phyloP scores from a whole-genome alignment of 768 basidiomycete species.

The Chalciporus pseudorubinellus region DNA sequence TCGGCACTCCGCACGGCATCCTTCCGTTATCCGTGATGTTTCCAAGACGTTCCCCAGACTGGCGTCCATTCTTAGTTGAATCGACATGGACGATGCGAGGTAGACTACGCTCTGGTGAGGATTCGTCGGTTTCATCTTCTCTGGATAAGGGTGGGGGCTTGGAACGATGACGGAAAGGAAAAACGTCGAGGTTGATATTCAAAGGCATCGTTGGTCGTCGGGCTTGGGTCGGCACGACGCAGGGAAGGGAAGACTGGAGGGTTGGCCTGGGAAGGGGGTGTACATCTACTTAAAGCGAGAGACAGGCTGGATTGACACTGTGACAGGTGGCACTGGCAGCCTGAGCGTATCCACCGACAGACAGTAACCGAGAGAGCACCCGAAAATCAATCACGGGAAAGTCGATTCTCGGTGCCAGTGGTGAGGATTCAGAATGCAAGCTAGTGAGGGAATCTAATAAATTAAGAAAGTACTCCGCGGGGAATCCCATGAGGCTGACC shows the following conservation, averaged over 20 bases:
- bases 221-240: no score
- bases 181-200: conserved; percentile 5
- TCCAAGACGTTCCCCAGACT: conserved; percentile 1
- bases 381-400: conserved; percentile 3
- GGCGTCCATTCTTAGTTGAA: neutral
- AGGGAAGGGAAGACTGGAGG: neutral
- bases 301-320: no score
- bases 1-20: neutral
- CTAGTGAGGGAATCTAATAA: neutral
- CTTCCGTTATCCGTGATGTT: neutral
- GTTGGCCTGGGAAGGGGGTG: neutral
- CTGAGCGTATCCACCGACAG: neutral
- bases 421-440: neutral
- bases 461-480: neutral
- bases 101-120: conserved; percentile 13
- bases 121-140: conserved; percentile 28
- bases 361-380: conserved; percentile 12
- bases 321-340: neutral
- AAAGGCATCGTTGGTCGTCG: conserved; percentile 3
- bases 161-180: conserved; percentile 23
- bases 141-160: neutral
- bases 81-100: conserved; percentile 8
- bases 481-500: conserved; percentile 23
- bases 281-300: conserved; percentile 11
- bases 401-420: neutral